Evolutionary conservation across 2,329 filamentous ascomycete genomes (phyloP).

Genomic region (Colletotrichum truncatum): DNA sequence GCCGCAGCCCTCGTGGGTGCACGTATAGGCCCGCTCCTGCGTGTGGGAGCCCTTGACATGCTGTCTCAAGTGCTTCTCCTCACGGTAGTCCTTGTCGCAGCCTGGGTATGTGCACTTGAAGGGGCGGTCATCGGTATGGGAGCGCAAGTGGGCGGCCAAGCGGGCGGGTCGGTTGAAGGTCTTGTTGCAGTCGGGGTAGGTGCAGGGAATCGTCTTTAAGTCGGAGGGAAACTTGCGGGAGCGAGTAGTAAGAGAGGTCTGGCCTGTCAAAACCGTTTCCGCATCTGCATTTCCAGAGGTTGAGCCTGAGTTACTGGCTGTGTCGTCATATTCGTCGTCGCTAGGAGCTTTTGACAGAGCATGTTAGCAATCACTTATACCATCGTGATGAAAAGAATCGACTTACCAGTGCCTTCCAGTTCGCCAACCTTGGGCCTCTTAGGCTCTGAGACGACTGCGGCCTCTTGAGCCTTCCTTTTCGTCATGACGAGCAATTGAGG

Average conservation of each 20-base stretch:
- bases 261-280: slow-evolving; percentile 27
- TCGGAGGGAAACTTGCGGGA: slow-evolving; percentile 70
- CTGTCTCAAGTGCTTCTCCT: slow-evolving; percentile 85
- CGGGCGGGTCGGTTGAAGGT: slow-evolving; percentile 88
- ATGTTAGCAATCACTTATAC: slow-evolving; percentile 5
- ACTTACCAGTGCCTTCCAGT: slow-evolving; percentile 13
- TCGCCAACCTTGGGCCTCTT: slow-evolving; percentile 18
- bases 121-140: slow-evolving; percentile 85
- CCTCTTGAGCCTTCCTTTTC: slow-evolving; percentile 28
- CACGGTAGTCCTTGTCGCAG: slow-evolving; percentile 86
- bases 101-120: slow-evolving; percentile 75
- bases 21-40: slow-evolving; percentile 73
- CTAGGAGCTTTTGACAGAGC: slow-evolving; percentile 6
- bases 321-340: slow-evolving; percentile 30
- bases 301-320: slow-evolving; percentile 27
- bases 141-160: slow-evolving; percentile 81
- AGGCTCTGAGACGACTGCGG: neutral
- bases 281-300: slow-evolving; percentile 28
- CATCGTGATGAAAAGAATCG: neutral
- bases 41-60: slow-evolving; percentile 87
- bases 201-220: slow-evolving; percentile 81
- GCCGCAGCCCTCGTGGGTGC: slow-evolving; percentile 75
- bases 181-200: slow-evolving; percentile 78
- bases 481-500: slow-evolving; percentile 19
- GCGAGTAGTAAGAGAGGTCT: slow-evolving; percentile 28